Evolutionary conservation across 1,284 basidiomycete genomes (phyloP), one percentile per base, ranked within the genome.

Genomic region (Ustilago hordei): DNA sequence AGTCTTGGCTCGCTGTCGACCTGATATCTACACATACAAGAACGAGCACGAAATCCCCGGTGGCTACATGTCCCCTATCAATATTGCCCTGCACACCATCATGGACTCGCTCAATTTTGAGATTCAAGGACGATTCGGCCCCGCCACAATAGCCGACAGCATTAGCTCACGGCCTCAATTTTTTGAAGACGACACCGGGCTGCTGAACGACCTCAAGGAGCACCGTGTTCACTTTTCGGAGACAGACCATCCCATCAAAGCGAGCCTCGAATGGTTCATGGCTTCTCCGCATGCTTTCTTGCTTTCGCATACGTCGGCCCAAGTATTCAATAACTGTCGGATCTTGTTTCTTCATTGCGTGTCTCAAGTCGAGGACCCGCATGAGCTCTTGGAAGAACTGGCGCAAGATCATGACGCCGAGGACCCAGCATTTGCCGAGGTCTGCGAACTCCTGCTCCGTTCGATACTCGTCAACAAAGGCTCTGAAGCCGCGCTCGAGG

Each of bases 251-350:
- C 64, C 67, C 8, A 61, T 67, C 57, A 34, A 50, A 32, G 67
- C 63, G 3, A 53, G 11, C 11, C 50, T 75, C 6, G 50, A 62
- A 4, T 75, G 73, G 73, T 58, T 60, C 31, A 54, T 66, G 1
- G 39, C 57, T 8, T 75, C 73, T 31, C 67, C 68, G 31, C 73
- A 75, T 39, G 60, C 64, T 13, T 70, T 67, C 43, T 28, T 75
- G 47, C 55, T 75, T 23, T 66, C 63, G 9, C 60, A 75, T 34
- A n/a, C n/a, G 5, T 50, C 48, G 28, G 48, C 28, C 28, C 28
- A 32, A 50, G 28, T 57, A 11, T 64, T 75, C 47, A 55, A 48
- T 23, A 35, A 17, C 13, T 45, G 68, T 12, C 68, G 73, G 12
- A 55, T 35, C 28, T 8, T 50, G 7, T 57, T 64, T 53, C 57